Evolutionary conservation across 768 basidiomycete species (phyloP), one percentile per base, ranked within the genome.

Genomic region (Lactifluus volemus): DNA sequence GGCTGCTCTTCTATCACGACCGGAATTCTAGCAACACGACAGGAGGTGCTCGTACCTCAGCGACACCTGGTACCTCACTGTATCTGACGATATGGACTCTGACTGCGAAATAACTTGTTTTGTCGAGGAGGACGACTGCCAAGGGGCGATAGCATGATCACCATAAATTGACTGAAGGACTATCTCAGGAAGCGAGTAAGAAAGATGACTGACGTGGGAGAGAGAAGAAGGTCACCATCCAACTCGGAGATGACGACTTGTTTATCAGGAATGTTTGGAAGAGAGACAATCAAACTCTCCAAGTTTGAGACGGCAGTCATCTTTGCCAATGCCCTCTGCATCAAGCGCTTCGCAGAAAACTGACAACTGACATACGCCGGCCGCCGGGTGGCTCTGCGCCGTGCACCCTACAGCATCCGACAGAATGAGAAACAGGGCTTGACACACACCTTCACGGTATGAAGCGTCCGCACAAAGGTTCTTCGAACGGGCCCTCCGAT

Each of bases 131-230:
- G 75, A 66, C 32, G 78, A 75, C 53, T 71, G 74, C 84, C 85
- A 90, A 36, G 83, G 70, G n/a, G 74, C 76, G 42, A 92, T 75
- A 14, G 84, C 77, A 45, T 81, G 74, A 9, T 86, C 82, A 45
- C 89, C 89, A 67, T 92, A 92, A 67, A 92, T 92, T 29, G 88
- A 88, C 69, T 84, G 85, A n/a, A 92, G 74, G 15, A 88, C 90
- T 87, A 68, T 39, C 42, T 17, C 63, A 48, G 34, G 19, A 48
- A 12, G 21, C 17, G 30, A 25, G 41, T 57, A 36, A 66, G 50
- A 58, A 55, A 32, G 45, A 49, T 19, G 55, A 30, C 19, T 21
- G 32, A n/a, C 8, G 47, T 21, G 53, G 36, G 47, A 7, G 19
- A 55, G 53, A 30, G 49, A 45, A 52, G n/a, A 12, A 49, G 19